Evolutionary conservation across 192 early-diverging fungal genomes (phyloP), one percentile per base, ranked within the genome.

Genomic region (Bifiguratus adelaidae): DNA sequence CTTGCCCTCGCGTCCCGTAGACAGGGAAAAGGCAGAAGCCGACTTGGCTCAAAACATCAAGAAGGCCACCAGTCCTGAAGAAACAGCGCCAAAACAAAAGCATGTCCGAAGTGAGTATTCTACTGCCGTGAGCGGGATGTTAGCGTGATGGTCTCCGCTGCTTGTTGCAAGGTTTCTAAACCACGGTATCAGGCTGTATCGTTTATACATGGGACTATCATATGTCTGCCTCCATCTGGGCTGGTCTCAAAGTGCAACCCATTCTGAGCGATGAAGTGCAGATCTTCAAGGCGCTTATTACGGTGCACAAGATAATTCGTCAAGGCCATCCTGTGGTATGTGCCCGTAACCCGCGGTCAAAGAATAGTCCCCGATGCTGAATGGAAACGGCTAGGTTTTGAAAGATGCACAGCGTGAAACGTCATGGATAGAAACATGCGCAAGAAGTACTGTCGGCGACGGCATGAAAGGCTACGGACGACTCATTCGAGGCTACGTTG

Each of bases 81-180:
- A 98, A 57, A 80, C 83, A 18, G 86, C 95, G 2, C 95, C 95
- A 47, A 98, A 98, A 62, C 92, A 93, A 63, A 98, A 96, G 70
- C 95, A 98, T 68, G 93, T 95, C 25, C 67, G 80, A 68, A 70
- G 77, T 80, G 70, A 61, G 65, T 56, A 23, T 3, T 19, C 19
- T 16, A 13, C 16, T 15, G 16, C 22, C 22, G 5, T 21, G 13
- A 7, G 37, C 37, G 37, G 18, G 1, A 9, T 40, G 11, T 33
- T n/a, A 33, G 7, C n/a, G 8, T 33, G 8, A 9, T n/a, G 8
- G 32, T 62, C 44, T 43, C 41, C 22, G n/a, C 9, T 16, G 11
- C 5, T 36, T 7, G 3, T 44, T 37, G 5, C 44, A 20, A 29
- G 18, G 15, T 24, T 16, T 12, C 3, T 19, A 35, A 16, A 20